Percentiles rank a stretch among this genome's conserved stretches.
These are phyloP conservation scores for Hymenoscyphus fructigenus DNA, from an alignment of 2,329 filamentous ascomycete species.

Conservation along the genomic window DNA sequence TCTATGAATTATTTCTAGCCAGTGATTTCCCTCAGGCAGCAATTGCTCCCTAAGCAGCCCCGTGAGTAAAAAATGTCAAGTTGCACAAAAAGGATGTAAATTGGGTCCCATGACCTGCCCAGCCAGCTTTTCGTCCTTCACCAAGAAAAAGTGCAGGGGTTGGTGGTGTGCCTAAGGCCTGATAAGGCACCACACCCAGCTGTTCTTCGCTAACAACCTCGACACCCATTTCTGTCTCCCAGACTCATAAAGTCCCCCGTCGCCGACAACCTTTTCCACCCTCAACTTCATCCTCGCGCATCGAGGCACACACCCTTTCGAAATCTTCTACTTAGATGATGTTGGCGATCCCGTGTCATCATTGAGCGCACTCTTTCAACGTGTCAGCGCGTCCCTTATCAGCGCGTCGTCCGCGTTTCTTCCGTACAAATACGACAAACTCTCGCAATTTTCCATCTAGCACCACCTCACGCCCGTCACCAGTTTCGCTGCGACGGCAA, in stretches of 20 bases:
- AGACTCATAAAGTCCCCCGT: conserved; percentile 16
- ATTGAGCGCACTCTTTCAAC: conserved; percentile 30
- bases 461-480: conserved; percentile 9
- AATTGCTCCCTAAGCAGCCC: conserved; percentile 10
- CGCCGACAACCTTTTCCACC: conserved; percentile 16
- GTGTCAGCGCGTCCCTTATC: conserved; percentile 14
- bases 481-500: conserved; percentile 14
- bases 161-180: neutral
- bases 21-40: conserved; percentile 40
- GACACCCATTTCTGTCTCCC: neutral
- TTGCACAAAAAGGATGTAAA: neutral
- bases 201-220: conserved; percentile 2
- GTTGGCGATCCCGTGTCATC: conserved; percentile 26
- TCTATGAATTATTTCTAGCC: conserved; percentile 26
- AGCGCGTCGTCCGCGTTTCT: conserved; percentile 29
- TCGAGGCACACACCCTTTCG: conserved; percentile 22
- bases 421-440: conserved; percentile 18
- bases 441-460: conserved; percentile 17
- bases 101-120: neutral
- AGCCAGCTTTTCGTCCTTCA: neutral
- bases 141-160: neutral
- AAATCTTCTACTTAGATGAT: conserved; percentile 32
- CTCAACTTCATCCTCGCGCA: conserved; percentile 18
- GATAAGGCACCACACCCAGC: neutral
- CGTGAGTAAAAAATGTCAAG: neutral